Evolutionary conservation across 2,329 filamentous ascomycete genomes (phyloP).

Genomic region (Eutypella sp.): DNA sequence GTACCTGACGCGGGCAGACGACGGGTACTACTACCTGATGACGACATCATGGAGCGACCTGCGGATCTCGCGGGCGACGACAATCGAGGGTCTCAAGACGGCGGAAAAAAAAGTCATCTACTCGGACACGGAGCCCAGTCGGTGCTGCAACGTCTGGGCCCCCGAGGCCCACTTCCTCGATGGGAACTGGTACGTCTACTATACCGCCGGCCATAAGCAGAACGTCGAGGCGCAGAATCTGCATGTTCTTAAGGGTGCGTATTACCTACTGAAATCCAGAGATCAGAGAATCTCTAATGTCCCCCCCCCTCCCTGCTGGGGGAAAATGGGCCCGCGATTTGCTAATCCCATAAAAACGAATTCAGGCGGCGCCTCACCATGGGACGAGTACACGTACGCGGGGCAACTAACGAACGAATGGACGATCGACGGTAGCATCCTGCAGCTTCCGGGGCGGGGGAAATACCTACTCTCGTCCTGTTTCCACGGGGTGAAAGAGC

Average conservation of each 20-base stretch:
- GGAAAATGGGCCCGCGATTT: background rate
- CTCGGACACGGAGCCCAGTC: slow-evolving; percentile 37
- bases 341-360: background rate
- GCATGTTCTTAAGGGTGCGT: slow-evolving; percentile 45
- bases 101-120: slow-evolving; percentile 47
- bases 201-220: slow-evolving; percentile 31
- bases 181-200: slow-evolving; percentile 51
- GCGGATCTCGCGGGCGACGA: slow-evolving; percentile 48
- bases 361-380: slow-evolving; percentile 45
- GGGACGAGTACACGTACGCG: slow-evolving; percentile 45
- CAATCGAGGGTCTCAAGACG: slow-evolving; percentile 50
- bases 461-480: slow-evolving; percentile 54
- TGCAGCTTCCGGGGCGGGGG: slow-evolving; percentile 39
- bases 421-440: slow-evolving; percentile 50
- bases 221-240: slow-evolving; percentile 45
- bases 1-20: slow-evolving; percentile 42
- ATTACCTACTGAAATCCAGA: background rate
- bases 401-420: slow-evolving; percentile 42
- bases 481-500: slow-evolving; percentile 35
- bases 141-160: slow-evolving; percentile 54
- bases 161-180: slow-evolving; percentile 50
- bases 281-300: background rate
- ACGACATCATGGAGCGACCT: slow-evolving; percentile 53
- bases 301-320: background rate
- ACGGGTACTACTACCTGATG: slow-evolving; percentile 53